Evolutionary conservation across 2,329 filamentous ascomycete species (phyloP).

Genomic region (Colletotrichum incanum): DNA sequence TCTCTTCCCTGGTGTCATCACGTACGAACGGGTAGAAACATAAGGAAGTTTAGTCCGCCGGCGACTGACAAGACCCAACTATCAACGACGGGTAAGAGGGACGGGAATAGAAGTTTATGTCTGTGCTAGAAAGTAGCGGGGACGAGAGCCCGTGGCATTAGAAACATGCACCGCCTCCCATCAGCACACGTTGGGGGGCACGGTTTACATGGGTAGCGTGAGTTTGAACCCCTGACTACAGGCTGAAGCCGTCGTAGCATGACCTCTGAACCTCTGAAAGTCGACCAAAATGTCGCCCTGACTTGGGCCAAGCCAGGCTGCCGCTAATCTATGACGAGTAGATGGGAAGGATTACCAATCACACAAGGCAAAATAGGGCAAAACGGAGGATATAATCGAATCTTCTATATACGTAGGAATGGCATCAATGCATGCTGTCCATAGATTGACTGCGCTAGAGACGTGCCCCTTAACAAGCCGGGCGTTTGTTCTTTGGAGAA

Average conservation of each 20-base stretch:
- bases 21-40: background rate
- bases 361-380: background rate
- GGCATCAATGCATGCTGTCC: background rate
- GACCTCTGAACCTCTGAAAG: background rate
- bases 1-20: background rate
- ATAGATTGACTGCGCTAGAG: background rate
- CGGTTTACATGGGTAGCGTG: background rate
- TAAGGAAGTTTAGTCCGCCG: background rate
- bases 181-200: background rate
- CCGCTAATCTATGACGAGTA: constrained; percentile 33
- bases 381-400: background rate
- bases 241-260: background rate
- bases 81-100: background rate
- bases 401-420: background rate
- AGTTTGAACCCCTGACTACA: constrained; percentile 10
- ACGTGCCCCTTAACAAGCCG: background rate
- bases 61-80: background rate
- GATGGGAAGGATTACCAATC: constrained; percentile 9
- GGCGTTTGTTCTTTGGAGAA: background rate
- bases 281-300: background rate
- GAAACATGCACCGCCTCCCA: background rate
- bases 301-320: constrained; percentile 16
- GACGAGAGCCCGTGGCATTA: background rate
- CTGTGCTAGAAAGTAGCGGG: background rate
- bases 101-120: background rate